phyloP scores from a whole-genome alignment of 2,329 filamentous ascomycete genomes.

The Stachybotrys echinatus region DNA sequence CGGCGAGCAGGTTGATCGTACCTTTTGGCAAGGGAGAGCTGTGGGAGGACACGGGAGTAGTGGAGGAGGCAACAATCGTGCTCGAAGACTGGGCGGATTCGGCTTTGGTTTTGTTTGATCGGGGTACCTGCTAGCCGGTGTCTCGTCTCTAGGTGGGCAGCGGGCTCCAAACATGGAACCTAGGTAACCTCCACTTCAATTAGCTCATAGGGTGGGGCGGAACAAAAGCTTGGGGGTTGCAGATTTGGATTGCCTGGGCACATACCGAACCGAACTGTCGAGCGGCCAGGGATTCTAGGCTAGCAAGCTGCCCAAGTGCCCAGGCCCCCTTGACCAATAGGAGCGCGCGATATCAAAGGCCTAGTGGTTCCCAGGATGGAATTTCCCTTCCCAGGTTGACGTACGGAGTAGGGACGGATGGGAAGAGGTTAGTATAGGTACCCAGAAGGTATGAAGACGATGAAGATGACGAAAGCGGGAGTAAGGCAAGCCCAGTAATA shows the following conservation, averaged over 20 bases:
- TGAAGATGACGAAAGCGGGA: no score
- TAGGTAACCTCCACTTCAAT: background rate
- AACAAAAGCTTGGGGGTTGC: background rate
- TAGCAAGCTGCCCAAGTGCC: no score
- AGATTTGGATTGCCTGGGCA: background rate
- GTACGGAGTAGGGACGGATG: no score
- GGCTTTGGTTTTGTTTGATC: conserved; percentile 24
- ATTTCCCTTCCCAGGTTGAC: no score
- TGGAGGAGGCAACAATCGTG: conserved; percentile 18
- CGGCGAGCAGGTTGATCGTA: background rate
- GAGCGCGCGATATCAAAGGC: no score
- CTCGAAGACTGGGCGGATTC: conserved; percentile 20
- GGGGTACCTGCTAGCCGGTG: conserved; percentile 3
- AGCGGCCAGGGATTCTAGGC: no score
- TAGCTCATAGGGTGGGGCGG: background rate
- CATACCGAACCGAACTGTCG: background rate
- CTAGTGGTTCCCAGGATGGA: no score
- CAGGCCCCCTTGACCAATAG: no score
- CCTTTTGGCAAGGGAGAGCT: background rate
- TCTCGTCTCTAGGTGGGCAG: background rate
- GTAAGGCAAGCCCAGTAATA: no score
- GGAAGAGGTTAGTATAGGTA: no score
- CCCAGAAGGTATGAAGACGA: no score
- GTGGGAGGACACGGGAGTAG: background rate
- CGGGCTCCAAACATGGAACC: background rate